Evolutionary conservation across 176 grass and related monocot species (phyloP), one percentile per base, ranked within the genome.

Genomic region (Rhipidocladum racemiflorum): DNA sequence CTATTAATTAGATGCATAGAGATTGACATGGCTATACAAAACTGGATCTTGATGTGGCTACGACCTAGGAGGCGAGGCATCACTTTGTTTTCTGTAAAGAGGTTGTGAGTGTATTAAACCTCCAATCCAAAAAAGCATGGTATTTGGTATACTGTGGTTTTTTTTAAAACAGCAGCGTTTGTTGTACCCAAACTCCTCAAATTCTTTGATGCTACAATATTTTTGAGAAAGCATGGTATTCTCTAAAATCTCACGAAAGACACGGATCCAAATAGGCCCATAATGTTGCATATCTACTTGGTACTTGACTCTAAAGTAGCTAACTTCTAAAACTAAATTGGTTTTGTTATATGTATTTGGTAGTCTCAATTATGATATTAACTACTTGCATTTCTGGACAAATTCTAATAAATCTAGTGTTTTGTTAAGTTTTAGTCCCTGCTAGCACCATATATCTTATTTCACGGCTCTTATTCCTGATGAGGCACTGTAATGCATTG

Each of bases 401-500:
- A 53, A 50, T 56, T 23, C 20, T 74, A 74, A 25, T 17, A 74
- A 73, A 56, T 23, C n/a, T 3, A 23, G 14, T 24, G 30, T 21
- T 7, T 74, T 12, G 16, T 29, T 48, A 30, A 60, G n/a, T 61
- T 61, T 61, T 76, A 51, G 50, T 48, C 73, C n/a, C 61, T 42
- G 45, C 43, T 65, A 15, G 10, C 60, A 43, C 59, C 65, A 71
- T 84, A 20, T 79, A 36, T 43, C 42, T 64, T 72, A 84, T 42
- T 77, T 78, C 56, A 77, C 78, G 70, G 45, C 7, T 76, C 35
- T 78, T 79, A 70, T 9, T 76, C 36, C 60, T 84, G 20, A 27
- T 74, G 46, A 51, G 42, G 16, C 65, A 48, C 59, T 85, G 21
- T 35, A 48, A n/a, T 63, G 65, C 44, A 66, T 70, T 57, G 32